phyloP scores from a whole-genome alignment of 805 yeast genomes.

The Brettanomyces sp. region DNA sequence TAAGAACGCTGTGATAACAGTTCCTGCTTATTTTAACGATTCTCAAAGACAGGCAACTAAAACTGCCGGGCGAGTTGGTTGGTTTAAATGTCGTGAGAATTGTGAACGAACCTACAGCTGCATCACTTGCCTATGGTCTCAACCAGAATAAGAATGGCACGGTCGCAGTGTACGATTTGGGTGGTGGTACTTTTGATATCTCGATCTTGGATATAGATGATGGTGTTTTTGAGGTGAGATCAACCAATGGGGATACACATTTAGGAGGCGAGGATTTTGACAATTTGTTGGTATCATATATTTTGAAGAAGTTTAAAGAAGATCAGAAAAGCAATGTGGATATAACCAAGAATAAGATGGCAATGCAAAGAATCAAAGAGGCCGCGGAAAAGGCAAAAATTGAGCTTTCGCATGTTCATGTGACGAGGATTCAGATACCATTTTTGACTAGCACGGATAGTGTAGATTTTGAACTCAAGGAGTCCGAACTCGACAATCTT shows the following conservation, averaged over 20 bases:
- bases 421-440: slow-evolving; percentile 72
- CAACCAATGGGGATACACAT: slow-evolving; percentile 92
- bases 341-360: slow-evolving; percentile 57
- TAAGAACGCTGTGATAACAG: slow-evolving; percentile 83
- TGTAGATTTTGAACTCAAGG: slow-evolving; percentile 36
- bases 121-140: slow-evolving; percentile 88
- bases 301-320: slow-evolving; percentile 70
- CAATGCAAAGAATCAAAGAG: slow-evolving; percentile 79
- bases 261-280: slow-evolving; percentile 89
- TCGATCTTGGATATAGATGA: slow-evolving; percentile 92
- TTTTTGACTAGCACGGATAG: slow-evolving; percentile 52
- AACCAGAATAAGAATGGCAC: slow-evolving; percentile 56
- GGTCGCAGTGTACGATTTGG: slow-evolving; percentile 93
- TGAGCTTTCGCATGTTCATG: slow-evolving; percentile 66
- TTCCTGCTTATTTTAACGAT: slow-evolving; percentile 84
- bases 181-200: slow-evolving; percentile 97
- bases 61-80: slow-evolving; percentile 92
- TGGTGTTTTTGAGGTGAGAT: slow-evolving; percentile 93
- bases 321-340: slow-evolving; percentile 46
- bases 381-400: slow-evolving; percentile 88
- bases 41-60: slow-evolving; percentile 88
- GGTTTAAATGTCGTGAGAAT: slow-evolving; percentile 83
- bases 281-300: slow-evolving; percentile 70
- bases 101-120: slow-evolving; percentile 84
- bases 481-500: slow-evolving; percentile 43